These are phyloP conservation scores for Coemansia umbellata DNA, from an alignment of 192 early-diverging fungal species.

Conservation along the genomic window DNA sequence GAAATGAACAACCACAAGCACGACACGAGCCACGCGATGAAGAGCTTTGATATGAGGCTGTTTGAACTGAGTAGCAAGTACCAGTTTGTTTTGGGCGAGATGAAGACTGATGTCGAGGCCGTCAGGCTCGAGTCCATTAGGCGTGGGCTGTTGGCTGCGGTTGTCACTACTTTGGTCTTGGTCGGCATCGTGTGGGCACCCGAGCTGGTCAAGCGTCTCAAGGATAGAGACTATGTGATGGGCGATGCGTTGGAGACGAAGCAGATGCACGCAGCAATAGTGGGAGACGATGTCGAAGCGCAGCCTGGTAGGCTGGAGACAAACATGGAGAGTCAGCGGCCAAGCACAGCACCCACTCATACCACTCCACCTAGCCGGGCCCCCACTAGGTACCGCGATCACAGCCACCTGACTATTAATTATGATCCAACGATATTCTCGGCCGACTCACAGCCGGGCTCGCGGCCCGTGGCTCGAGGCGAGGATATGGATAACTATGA, in stretches of 20 bases:
- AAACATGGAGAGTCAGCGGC: background rate
- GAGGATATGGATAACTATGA: conserved; percentile 12
- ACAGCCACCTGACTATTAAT: conserved; percentile 36
- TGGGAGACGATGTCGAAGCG: background rate
- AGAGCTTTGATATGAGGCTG: conserved; percentile 70
- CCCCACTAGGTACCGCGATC: conserved; percentile 23
- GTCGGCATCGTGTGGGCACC: conserved; percentile 34
- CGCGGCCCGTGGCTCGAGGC: background rate
- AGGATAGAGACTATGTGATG: background rate
- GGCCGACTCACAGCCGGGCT: conserved; percentile 5
- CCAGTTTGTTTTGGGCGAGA: conserved; percentile 72
- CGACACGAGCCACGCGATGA: conserved; percentile 75
- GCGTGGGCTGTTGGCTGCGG: conserved; percentile 56
- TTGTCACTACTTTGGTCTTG: conserved; percentile 34
- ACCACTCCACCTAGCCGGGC: background rate
- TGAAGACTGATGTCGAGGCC: conserved; percentile 86
- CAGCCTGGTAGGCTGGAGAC: background rate
- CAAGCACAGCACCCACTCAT: no score
- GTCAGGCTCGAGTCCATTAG: conserved; percentile 81
- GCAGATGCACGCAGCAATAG: background rate
- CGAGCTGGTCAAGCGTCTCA: conserved; percentile 10
- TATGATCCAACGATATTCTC: conserved; percentile 37
- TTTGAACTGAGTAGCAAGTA: conserved; percentile 85
- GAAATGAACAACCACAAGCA: conserved; percentile 89
- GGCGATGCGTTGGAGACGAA: background rate